These are phyloP conservation scores for Solanum rostratum DNA, from an alignment of 257 asterid species.

Conservation along the genomic window DNA sequence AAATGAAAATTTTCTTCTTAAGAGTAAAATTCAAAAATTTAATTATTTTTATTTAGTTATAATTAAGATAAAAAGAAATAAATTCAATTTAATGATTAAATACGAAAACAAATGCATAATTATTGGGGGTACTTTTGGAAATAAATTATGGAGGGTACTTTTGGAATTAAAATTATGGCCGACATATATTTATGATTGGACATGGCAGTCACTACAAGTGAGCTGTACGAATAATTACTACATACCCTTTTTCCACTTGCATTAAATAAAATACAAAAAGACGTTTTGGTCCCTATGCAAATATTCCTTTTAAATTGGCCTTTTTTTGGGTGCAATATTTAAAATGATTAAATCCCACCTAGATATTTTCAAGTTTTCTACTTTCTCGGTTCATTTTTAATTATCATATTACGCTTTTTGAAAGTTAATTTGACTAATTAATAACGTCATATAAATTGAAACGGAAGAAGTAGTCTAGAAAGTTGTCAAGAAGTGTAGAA, in stretches of 20 bases:
- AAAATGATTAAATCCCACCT: background rate
- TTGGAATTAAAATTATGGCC: background rate
- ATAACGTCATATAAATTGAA: background rate
- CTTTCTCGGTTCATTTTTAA: too few species aligned
- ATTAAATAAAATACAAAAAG: conserved; percentile 1
- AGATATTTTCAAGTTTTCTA: background rate
- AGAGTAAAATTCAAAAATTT: background rate
- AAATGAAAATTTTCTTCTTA: too few species aligned
- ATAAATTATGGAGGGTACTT: background rate
- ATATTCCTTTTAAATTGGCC: background rate
- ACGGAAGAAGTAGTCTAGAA: background rate
- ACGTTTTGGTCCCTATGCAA: conserved; percentile 5
- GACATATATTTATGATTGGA: background rate
- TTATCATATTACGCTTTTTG: too few species aligned
- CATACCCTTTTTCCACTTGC: background rate
- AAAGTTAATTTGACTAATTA: too few species aligned
- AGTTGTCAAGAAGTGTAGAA: too few species aligned
- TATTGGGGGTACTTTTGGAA: conserved; percentile 7
- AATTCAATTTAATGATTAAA: background rate
- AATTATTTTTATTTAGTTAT: background rate
- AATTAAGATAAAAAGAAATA: background rate
- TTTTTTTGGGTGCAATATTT: background rate
- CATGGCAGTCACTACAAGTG: background rate
- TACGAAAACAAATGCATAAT: background rate
- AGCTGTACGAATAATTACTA: conserved; percentile 9